These are phyloP conservation scores for Fusarium miscanthi DNA, from an alignment of 2,329 filamentous ascomycete species.

Conservation along the genomic window DNA sequence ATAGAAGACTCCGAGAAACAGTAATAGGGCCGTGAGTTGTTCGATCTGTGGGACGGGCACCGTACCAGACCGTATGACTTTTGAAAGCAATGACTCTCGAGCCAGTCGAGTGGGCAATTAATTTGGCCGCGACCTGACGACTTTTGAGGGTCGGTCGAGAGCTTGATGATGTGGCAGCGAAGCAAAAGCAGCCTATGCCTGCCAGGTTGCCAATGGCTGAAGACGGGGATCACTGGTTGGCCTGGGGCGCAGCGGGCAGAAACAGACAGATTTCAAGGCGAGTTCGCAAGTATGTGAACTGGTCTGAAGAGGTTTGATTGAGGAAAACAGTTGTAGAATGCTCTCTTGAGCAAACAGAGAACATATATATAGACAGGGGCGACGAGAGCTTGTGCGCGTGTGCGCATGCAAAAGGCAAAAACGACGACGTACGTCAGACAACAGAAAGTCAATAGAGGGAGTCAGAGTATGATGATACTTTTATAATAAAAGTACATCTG, in stretches of 20 bases:
- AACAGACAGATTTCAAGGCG: constrained; percentile 26
- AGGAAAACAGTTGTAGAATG: background rate
- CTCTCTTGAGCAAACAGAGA: background rate
- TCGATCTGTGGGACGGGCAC: constrained; percentile 43
- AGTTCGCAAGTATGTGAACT: constrained; percentile 3
- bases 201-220: constrained; percentile 23
- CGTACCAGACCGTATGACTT: constrained; percentile 47
- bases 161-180: constrained; percentile 41
- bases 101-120: constrained; percentile 31
- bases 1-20: constrained; percentile 24
- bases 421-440: constrained; percentile 24
- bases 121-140: constrained; percentile 42
- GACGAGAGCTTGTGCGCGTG: constrained; percentile 39
- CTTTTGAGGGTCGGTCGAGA: constrained; percentile 35
- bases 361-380: background rate
- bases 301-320: background rate
- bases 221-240: constrained; percentile 32
- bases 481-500: constrained; percentile 5
- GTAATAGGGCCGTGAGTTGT: constrained; percentile 30
- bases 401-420: constrained; percentile 38
- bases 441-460: constrained; percentile 11
- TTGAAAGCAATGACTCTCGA: constrained; percentile 39
- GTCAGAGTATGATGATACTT: constrained; percentile 4
- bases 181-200: constrained; percentile 14
- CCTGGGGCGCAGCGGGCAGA: constrained; percentile 30